Base-by-base conservation (phyloP, 495 filamentous ascomycete species). In the Daldinia vernicosa region DNA sequence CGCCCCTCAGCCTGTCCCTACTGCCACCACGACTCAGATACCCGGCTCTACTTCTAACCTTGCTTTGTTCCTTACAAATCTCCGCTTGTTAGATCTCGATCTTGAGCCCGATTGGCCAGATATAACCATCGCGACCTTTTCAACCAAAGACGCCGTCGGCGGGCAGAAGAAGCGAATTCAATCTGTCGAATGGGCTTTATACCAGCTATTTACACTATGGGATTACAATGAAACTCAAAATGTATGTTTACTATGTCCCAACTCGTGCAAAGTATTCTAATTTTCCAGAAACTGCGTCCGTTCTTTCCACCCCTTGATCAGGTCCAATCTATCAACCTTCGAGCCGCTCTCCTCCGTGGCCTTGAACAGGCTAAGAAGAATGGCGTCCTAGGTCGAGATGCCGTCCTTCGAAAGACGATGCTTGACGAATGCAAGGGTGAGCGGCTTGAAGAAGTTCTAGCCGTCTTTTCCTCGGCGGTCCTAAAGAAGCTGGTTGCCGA, bases 381-480 rank as follows among this genome's bases (percentile, higher is more conserved):
- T 85, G 93, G 92, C 9, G 84, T 92, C 1, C 81, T 97, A 19
- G 91, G 92, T 9, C 86, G 90, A 55, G 93, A 96, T 76, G 85
- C 85, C 0, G 87, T 93, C 4, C 80, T 97, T 40, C 88, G 94
- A 45, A 97, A 95, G 80, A 93, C 91, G 0, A 95, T 96, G 92
- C 82, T 97, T 62, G 94, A 97, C 77, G 93, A 97, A 68, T 97
- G 94, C 81, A 92, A 89, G 69, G 92, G 92, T 32, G 92, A 93
- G 64, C 87, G 92, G 67, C 85, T 93, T 60, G 91, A 92, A 75
- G 93, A 97, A 78, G 78, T 95, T 1, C 83, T 97, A 11, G 87
- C 90, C 11, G 84, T 86, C 0, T 96, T 97, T 76, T 95, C 94
- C 6, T 90, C 89, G 22, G 85, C 88, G 0, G 93, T 97, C 12